Evolutionary conservation across 148 eudicot species (phyloP).

Genomic region (Heliamphora exappendiculata): DNA sequence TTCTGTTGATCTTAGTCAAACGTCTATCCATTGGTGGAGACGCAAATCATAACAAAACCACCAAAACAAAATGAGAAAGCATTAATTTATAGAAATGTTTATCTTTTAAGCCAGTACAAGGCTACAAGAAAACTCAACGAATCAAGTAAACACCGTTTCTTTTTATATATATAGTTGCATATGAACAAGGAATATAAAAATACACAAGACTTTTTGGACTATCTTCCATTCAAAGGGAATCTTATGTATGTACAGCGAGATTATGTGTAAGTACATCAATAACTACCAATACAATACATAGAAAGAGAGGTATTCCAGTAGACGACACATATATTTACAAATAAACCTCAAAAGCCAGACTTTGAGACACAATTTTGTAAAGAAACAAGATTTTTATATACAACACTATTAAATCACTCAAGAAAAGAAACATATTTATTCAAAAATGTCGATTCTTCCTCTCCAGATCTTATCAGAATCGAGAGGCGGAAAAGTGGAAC

Average conservation of each 20-base stretch:
- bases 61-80: constrained; percentile 30
- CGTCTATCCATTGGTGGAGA: constrained; percentile 29
- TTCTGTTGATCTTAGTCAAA: constrained; percentile 42
- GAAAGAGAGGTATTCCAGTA: not conserved
- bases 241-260: constrained; percentile 7
- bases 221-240: constrained; percentile 15
- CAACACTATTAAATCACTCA: not conserved
- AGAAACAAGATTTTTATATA: not conserved
- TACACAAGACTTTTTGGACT: constrained; percentile 13
- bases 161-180: constrained; percentile 18
- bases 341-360: not conserved
- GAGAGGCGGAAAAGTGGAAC: no score
- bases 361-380: not conserved
- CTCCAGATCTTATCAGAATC: no score
- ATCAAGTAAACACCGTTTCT: constrained; percentile 5
- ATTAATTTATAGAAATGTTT: constrained; percentile 19
- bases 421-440: not conserved
- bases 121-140: constrained; percentile 8
- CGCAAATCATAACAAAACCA: constrained; percentile 25
- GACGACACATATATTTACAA: not conserved
- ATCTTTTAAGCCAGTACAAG: constrained; percentile 7
- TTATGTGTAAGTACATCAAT: constrained; percentile 2
- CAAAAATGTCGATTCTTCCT: no score
- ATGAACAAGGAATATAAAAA: constrained; percentile 25
- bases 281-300: constrained; percentile 6